Conservation (phyloP, 2,329 filamentous ascomycete genomes). For the Calonectria honghensis region DNA sequence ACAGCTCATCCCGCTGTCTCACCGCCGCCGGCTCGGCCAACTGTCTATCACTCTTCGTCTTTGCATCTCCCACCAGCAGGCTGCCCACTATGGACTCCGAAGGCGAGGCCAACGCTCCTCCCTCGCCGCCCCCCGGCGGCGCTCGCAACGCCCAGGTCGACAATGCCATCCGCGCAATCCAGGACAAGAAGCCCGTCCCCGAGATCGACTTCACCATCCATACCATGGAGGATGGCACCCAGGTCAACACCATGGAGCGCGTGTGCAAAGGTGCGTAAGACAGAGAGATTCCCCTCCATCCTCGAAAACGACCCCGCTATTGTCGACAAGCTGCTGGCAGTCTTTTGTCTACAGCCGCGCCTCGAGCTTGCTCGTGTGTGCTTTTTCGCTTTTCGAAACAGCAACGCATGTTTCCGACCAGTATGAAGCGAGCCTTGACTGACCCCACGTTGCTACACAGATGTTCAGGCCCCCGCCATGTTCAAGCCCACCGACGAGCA, state of each 20-base stretch:
- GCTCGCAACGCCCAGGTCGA: conserved; percentile 81
- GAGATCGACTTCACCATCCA: conserved; percentile 99
- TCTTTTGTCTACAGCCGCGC: conserved; percentile 35
- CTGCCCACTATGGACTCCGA: conserved; percentile 70
- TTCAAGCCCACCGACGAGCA: conserved; percentile 93
- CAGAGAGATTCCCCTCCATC: conserved; percentile 47
- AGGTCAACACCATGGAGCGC: conserved; percentile 95
- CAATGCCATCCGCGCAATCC: conserved; percentile 93
- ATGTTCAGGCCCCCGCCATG: conserved; percentile 98
- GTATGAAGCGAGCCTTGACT: conserved; percentile 42
- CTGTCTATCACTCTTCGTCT: conserved; percentile 36
- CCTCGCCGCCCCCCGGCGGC: conserved; percentile 59
- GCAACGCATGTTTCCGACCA: conserved; percentile 9
- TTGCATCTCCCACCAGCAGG: conserved; percentile 42
- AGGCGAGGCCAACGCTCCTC: conserved; percentile 59
- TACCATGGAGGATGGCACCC: conserved; percentile 96
- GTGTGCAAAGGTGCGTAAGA: conserved; percentile 93
- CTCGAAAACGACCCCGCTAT: conserved; percentile 49
- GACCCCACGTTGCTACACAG: conserved; percentile 67
- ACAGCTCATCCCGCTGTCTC: conserved; percentile 47
- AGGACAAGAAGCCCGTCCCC: conserved; percentile 94
- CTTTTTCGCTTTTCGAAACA: not conserved
- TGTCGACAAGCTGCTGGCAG: conserved; percentile 40
- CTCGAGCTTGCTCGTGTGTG: not conserved
- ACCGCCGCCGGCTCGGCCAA: conserved; percentile 53